Base-by-base conservation (phyloP, 768 basidiomycete species). In the Multifurca ochricompacta region DNA sequence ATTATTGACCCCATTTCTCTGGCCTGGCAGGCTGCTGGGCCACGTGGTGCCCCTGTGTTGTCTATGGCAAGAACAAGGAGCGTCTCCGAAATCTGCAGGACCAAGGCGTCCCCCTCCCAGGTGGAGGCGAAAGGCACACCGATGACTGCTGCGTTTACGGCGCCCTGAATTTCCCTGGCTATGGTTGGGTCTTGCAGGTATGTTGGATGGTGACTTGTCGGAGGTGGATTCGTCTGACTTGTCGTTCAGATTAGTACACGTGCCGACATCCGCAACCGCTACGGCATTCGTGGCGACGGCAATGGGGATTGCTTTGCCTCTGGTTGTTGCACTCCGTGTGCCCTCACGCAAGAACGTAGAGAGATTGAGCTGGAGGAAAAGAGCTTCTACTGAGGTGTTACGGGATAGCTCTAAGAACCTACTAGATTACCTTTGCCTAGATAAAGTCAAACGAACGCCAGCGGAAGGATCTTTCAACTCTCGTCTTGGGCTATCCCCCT, bases 311-410 rank as follows among this genome's bases (percentile, higher is more conserved):
- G 73, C 57, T 63, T 63, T 36, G 52, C 69, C 4, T 63, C 73
- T 0, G 70, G 65, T 21, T 79, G 67, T 59, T 80, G 78, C 61
- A 58, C 61, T 0, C 71, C 77, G 16, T 81, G 79, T 62, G 70
- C 69, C 10, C 73, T 80, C 41, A 69, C 69, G 0, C 78, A 80
- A 62, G 77, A 76, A 55, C 67, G 67, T 28, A 68, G 70, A 28
- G 77, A 80, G 56, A 56, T 80, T 10, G 71, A 72, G 61, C 63
- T 74, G 50, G 77, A 79, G 60, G 77, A 78, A 64, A 64, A 66
- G 54, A 73, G 69, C 52, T 57, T 66, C 10, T 30, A 35, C 13
- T 41, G 21, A 48, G 23, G 19, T 28, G 25, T 32, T 37, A 21
- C 34, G 23, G 16, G 42, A 37, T 37, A 28, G 32, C 8, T 32